These are phyloP conservation scores for Russula brevipes DNA, from an alignment of 768 basidiomycete species.

Conservation along the genomic window DNA sequence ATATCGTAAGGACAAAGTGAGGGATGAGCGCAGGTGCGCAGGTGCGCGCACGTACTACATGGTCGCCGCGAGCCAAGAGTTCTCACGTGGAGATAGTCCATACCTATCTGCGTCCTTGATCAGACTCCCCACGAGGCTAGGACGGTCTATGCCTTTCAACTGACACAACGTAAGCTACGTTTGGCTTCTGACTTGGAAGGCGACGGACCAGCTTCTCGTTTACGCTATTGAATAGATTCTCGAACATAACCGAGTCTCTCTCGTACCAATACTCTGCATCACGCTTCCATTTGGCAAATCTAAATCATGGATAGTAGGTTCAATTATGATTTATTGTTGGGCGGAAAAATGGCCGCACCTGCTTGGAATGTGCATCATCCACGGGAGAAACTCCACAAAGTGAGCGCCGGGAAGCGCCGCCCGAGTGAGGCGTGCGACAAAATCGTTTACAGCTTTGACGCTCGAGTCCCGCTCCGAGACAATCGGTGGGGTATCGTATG, in stretches of 20 bases:
- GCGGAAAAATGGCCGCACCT: neutral
- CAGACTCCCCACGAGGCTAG: constrained; percentile 8
- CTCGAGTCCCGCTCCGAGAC: constrained; percentile 9
- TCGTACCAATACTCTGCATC: constrained; percentile 23
- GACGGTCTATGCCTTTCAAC: constrained; percentile 17
- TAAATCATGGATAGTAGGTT: neutral
- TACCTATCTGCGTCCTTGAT: constrained; percentile 16
- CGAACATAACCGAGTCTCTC: constrained; percentile 21
- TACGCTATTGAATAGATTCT: constrained; percentile 14
- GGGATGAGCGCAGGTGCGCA: neutral
- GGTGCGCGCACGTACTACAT: constrained; percentile 15
- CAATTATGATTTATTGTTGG: neutral
- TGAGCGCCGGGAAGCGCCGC: constrained; percentile 23
- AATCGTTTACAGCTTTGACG: constrained; percentile 19
- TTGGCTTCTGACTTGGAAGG: neutral
- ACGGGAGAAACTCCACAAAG: constrained; percentile 24
- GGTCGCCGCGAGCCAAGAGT: constrained; percentile 17
- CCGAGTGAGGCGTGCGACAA: constrained; percentile 16
- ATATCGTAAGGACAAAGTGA: neutral
- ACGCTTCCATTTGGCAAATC: constrained; percentile 27
- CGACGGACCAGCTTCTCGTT: constrained; percentile 14
- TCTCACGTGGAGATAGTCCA: constrained; percentile 16
- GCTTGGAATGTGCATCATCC: constrained; percentile 25
- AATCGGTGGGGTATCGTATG: constrained; percentile 20
- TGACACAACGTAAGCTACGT: neutral